A percentile compares a stretch with the other conserved stretches of the same genome.
phyloP scores from a whole-genome alignment of 2,329 filamentous ascomycete species.

The Colletotrichum lentis region DNA sequence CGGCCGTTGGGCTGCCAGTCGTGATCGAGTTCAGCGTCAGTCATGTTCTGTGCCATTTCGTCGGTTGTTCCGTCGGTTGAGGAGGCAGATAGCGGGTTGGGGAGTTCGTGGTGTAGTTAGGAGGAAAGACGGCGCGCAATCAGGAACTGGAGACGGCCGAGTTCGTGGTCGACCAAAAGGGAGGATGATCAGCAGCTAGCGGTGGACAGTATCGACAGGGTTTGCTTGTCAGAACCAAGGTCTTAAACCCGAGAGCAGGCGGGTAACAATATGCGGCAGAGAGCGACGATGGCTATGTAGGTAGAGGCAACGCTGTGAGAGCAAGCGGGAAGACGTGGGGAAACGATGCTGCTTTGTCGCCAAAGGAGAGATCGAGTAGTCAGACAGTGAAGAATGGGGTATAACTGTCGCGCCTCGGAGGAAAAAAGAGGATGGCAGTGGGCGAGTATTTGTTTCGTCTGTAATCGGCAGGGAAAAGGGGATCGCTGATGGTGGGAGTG shows the following conservation, averaged over 20 bases:
- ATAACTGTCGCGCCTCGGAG: slow-evolving; percentile 9
- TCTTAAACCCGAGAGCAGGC: slow-evolving; percentile 4
- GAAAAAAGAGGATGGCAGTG: slow-evolving; percentile 15
- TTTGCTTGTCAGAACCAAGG: slow-evolving; percentile 24
- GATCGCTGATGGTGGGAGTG: slow-evolving; percentile 18
- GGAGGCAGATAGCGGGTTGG: not conserved
- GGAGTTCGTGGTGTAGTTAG: not conserved
- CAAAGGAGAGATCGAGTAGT: not conserved
- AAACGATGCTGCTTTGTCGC: slow-evolving; percentile 1
- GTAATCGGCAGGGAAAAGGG: slow-evolving; percentile 29
- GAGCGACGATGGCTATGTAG: too few species aligned
- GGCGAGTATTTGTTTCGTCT: slow-evolving; percentile 32
- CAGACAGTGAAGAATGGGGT: slow-evolving; percentile 1
- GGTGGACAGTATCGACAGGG: slow-evolving; percentile 31
- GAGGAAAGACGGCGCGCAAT: slow-evolving; percentile 9
- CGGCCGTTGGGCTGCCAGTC: slow-evolving; percentile 82
- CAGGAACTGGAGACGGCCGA: slow-evolving; percentile 8
- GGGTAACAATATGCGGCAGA: slow-evolving; percentile 15
- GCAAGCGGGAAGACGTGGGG: slow-evolving; percentile 18
- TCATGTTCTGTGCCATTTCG: slow-evolving; percentile 46
- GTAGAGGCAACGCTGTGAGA: slow-evolving; percentile 1
- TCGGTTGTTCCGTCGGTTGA: not conserved
- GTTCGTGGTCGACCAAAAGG: slow-evolving; percentile 33
- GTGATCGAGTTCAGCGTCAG: slow-evolving; percentile 75
- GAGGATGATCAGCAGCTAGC: slow-evolving; percentile 35